Evolutionary conservation across 306 rosid species (phyloP), one percentile per base, ranked within the genome.

Genomic region (Pyrus betulifolia): DNA sequence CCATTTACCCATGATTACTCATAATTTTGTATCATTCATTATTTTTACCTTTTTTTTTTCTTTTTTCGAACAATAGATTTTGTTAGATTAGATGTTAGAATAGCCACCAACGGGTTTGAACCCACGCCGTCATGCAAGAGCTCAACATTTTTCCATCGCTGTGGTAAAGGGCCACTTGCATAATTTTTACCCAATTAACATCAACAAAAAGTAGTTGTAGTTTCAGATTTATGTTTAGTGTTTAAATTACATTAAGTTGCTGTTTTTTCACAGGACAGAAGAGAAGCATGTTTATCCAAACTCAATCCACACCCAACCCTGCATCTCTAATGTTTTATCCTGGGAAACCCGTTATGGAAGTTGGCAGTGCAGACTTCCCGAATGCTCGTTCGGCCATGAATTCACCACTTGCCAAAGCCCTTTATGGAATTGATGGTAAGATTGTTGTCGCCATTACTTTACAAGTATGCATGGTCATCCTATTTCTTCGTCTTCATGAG

Each of bases 311-410:
- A 30, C 90, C 94, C 2, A 89, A 89, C 68, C 94, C 94, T 23
- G 82, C 87, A 6, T 89, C 94, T 70, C 85, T 89, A 46, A 89
- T 87, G 94, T 87, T 87, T 62, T 79, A 89, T 59, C 94, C 91
- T 0, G 91, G 91, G 77, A 86, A 84, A 81, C 81, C 91, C 30
- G 89, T 95, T 46, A 95, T 95, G 99, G 96, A 95, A 60, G 90
- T 90, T 79, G 99, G 99, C 8, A 95, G 99, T 73, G 81, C 99
- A 28, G 99, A 95, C 71, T 95, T 95, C 73, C 97, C 99, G 0
- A 92, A 92, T 80, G 83, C 96, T 18, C 97, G 99, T 45, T 49
- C 96, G 1, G 92, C 99, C 3, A 79, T 95, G 93, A 92, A 80
- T 72, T 92, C 98, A 30, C 91, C 96, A 0, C 88, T 95, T n/a